These are phyloP conservation scores for Boletus eberwhitei DNA, from an alignment of 768 basidiomycete genomes.

Conservation along the genomic window DNA sequence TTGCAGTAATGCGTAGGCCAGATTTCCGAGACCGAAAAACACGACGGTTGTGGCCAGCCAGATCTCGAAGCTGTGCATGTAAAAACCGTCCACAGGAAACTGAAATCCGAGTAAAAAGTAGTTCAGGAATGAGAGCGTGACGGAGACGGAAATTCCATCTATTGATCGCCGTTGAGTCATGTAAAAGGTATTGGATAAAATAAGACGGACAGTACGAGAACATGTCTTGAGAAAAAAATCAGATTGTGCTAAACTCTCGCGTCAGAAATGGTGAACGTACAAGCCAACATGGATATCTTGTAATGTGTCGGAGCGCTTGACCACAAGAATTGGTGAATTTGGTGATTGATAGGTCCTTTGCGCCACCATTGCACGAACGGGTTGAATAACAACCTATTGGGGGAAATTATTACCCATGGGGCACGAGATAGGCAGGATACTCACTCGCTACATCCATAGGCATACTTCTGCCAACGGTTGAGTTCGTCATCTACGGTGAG, in stretches of 20 bases:
- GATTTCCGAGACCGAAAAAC: conserved; percentile 70
- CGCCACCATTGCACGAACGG: conserved; percentile 76
- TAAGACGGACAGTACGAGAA: conserved; percentile 47
- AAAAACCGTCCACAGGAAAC: conserved; percentile 71
- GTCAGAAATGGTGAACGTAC: conserved; percentile 29
- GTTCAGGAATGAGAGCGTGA: conserved; percentile 67
- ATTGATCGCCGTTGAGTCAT: neutral
- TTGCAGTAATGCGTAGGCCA: conserved; percentile 69
- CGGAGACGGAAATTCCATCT: conserved; percentile 60
- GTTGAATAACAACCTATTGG: conserved; percentile 75
- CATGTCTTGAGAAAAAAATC: conserved; percentile 34
- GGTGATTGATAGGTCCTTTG: conserved; percentile 79
- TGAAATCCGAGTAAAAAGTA: conserved; percentile 72
- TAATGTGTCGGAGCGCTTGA: conserved; percentile 75
- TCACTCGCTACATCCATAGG: conserved; percentile 61
- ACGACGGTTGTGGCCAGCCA: conserved; percentile 76
- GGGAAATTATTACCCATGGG: neutral
- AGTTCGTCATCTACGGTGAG: conserved; percentile 88
- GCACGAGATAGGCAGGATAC: conserved; percentile 26
- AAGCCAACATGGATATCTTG: conserved; percentile 64
- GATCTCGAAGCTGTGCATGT: conserved; percentile 78
- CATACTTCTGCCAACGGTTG: conserved; percentile 90
- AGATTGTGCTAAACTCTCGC: conserved; percentile 1
- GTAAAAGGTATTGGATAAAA: neutral
- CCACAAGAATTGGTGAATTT: conserved; percentile 76